Conservation (phyloP, 78 protist genomes). For the Ministeria vibrans region DNA sequence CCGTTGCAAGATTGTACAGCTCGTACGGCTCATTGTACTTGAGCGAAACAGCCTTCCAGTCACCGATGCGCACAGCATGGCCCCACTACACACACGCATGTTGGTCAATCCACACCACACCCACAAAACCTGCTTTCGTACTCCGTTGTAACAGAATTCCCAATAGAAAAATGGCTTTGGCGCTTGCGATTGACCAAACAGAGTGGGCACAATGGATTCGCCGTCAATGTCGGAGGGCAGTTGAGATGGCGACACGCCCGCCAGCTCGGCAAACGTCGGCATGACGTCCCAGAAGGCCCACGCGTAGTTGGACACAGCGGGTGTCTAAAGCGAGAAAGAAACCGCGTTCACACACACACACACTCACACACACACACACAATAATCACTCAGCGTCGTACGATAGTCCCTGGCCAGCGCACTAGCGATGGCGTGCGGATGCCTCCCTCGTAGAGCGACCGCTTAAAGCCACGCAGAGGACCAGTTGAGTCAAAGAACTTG, state of each 20-base stretch:
- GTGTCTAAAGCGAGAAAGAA: too few species aligned
- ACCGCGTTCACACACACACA: too few species aligned
- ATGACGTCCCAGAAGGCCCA: constrained; percentile 28
- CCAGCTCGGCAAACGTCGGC: constrained; percentile 13
- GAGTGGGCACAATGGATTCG: background rate
- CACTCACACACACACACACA: too few species aligned
- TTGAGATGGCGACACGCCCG: background rate
- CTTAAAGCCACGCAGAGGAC: constrained; percentile 9
- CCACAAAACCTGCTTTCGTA: too few species aligned
- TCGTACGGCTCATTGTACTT: too few species aligned
- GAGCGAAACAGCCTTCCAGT: too few species aligned
- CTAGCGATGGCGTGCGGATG: constrained; percentile 6
- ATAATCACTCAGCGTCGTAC: background rate
- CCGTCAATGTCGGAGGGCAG: constrained; percentile 15
- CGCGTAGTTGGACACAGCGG: background rate
- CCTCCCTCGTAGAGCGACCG: constrained; percentile 22
- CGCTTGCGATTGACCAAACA: background rate
- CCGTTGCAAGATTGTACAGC: too few species aligned
- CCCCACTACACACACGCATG: background rate
- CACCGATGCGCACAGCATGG: background rate
- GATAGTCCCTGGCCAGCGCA: constrained; percentile 9
- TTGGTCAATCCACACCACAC: too few species aligned
- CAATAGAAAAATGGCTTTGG: background rate
- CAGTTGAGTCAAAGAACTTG: constrained; percentile 13
- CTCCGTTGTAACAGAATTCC: too few species aligned